These are phyloP conservation scores for Fusarium udum DNA, from an alignment of 2,329 filamentous ascomycete species.

Conservation along the genomic window DNA sequence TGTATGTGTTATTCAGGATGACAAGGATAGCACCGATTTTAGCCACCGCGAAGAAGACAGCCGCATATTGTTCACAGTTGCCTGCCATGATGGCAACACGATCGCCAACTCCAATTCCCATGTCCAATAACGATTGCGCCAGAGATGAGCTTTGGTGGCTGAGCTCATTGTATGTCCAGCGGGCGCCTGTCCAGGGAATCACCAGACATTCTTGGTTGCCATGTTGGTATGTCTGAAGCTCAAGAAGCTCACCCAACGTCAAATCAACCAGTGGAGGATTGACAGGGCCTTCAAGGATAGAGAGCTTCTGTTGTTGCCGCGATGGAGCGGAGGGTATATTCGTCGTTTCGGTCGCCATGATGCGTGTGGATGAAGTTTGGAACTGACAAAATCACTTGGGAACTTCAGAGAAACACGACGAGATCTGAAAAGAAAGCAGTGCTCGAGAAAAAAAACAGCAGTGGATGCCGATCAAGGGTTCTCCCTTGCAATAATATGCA, in stretches of 20 bases:
- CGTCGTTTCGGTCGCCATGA: slow-evolving; percentile 45
- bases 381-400: not conserved
- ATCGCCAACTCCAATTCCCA: slow-evolving; percentile 74
- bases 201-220: slow-evolving; percentile 74
- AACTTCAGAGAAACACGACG: not conserved
- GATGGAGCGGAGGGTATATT: slow-evolving; percentile 44
- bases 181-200: slow-evolving; percentile 78
- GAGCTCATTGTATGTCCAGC: slow-evolving; percentile 76
- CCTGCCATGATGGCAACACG: slow-evolving; percentile 80
- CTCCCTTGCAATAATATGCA: slow-evolving; percentile 28
- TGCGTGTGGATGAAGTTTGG: slow-evolving; percentile 7
- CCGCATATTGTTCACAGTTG: slow-evolving; percentile 83
- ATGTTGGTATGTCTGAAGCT: slow-evolving; percentile 74
- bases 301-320: slow-evolving; percentile 53
- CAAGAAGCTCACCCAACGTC: slow-evolving; percentile 76
- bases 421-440: not conserved
- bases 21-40: slow-evolving; percentile 75
- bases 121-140: slow-evolving; percentile 72
- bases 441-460: not conserved
- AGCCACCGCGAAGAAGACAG: slow-evolving; percentile 77
- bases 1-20: slow-evolving; percentile 86
- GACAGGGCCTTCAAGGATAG: slow-evolving; percentile 73
- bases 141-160: slow-evolving; percentile 69
- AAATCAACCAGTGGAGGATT: slow-evolving; percentile 76
- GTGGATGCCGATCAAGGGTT: slow-evolving; percentile 16